Evolutionary conservation across 148 eudicot genomes (phyloP).

Genomic region (Diospyros kaki): DNA sequence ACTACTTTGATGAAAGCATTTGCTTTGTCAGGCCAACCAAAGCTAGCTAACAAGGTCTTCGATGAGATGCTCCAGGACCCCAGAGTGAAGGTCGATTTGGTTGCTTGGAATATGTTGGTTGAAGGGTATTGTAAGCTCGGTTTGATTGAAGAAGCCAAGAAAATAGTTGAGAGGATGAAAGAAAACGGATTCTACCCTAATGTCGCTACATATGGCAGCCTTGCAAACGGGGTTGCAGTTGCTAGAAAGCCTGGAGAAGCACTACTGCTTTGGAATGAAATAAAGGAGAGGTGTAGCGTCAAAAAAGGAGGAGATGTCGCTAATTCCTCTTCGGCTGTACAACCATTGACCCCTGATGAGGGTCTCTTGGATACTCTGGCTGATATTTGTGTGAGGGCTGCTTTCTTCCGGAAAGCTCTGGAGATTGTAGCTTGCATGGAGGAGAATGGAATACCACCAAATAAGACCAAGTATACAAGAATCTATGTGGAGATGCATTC

Average conservation of each 20-base stretch:
- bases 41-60: constrained; percentile 70
- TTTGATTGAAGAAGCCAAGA: constrained; percentile 71
- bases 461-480: constrained; percentile 76
- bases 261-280: constrained; percentile 79
- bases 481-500: constrained; percentile 99
- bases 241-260: constrained; percentile 98
- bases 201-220: constrained; percentile 88
- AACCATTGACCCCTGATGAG: constrained; percentile 65
- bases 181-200: constrained; percentile 70
- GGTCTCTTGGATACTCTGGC: constrained; percentile 81
- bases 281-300: constrained; percentile 69
- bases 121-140: constrained; percentile 83
- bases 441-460: constrained; percentile 79
- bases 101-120: constrained; percentile 95
- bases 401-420: constrained; percentile 88
- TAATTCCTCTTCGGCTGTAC: constrained; percentile 27
- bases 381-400: constrained; percentile 91
- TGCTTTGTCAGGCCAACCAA: constrained; percentile 86
- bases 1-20: constrained; percentile 98
- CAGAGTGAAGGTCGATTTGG: constrained; percentile 79
- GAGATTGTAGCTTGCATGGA: constrained; percentile 99
- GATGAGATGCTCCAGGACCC: constrained; percentile 94
- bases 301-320: constrained; percentile 28
- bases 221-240: constrained; percentile 80
- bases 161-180: constrained; percentile 59